Conservation (phyloP, 2,329 filamentous ascomycete species). For the Venturia effusa region DNA sequence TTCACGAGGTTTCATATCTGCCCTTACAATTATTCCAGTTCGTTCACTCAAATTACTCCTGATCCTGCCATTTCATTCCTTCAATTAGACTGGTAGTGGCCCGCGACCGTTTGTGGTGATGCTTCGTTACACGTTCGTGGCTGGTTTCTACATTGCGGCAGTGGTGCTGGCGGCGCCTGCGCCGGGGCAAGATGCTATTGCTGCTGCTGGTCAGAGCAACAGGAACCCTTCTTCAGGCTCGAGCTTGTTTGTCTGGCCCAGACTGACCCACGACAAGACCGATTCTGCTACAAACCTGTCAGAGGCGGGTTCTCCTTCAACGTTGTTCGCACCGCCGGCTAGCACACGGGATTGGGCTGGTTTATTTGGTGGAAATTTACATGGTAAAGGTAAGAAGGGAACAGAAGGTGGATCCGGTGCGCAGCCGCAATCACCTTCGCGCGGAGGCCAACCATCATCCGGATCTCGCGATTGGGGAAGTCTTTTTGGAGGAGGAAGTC, state of each 20-base stretch:
- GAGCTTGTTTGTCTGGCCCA: background rate
- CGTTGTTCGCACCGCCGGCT: background rate
- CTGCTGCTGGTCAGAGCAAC: background rate
- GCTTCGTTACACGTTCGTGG: conserved; percentile 3
- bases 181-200: background rate
- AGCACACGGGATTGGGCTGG: background rate
- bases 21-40: background rate
- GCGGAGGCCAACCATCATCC: background rate
- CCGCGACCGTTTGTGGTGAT: background rate
- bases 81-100: background rate
- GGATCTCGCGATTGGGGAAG: background rate
- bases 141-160: background rate
- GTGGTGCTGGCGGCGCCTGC: conserved; percentile 7
- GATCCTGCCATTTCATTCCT: background rate
- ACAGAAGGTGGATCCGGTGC: background rate
- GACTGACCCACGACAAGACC: background rate
- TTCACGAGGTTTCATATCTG: background rate
- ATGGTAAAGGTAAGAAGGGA: background rate
- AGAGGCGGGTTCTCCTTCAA: background rate
- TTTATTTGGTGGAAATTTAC: background rate
- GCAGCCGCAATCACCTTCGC: no score
- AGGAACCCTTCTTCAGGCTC: background rate
- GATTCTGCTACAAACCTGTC: background rate
- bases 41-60: background rate
- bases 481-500: background rate